These are phyloP conservation scores for Beta corolliflora DNA, from an alignment of 179 eudicot genomes.

Conservation along the genomic window DNA sequence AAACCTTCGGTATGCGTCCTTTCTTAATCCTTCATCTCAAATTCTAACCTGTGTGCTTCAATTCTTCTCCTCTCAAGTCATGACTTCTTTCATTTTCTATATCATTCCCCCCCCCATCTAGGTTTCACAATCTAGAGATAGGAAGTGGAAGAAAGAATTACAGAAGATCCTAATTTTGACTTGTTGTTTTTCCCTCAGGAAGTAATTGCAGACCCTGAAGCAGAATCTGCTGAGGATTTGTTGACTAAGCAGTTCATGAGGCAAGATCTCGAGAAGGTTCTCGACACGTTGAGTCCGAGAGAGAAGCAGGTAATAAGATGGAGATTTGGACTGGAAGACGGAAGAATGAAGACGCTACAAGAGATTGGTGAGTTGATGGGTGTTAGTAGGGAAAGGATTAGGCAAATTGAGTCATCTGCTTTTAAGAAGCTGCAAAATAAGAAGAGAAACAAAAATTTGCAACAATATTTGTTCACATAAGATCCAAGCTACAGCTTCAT, in stretches of 20 bases:
- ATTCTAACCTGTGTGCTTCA: background rate
- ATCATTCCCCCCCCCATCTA: too few species aligned
- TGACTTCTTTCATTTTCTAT: background rate
- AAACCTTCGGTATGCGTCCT: slow-evolving; percentile 69
- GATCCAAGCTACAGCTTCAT: slow-evolving; percentile 4
- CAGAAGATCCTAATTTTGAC: too few species aligned
- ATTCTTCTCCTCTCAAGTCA: background rate
- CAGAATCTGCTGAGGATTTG: slow-evolving; percentile 64
- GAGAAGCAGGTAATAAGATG: slow-evolving; percentile 74
- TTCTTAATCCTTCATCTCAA: background rate
- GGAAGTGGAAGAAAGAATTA: too few species aligned
- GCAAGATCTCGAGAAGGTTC: slow-evolving; percentile 73
- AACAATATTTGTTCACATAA: slow-evolving; percentile 51
- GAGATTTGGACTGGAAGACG: slow-evolving; percentile 91
- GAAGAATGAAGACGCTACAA: slow-evolving; percentile 83
- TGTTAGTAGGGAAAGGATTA: slow-evolving; percentile 89
- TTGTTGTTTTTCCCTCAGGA: slow-evolving; percentile 48
- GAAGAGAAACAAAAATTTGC: slow-evolving; percentile 65
- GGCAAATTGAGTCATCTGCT: slow-evolving; percentile 84
- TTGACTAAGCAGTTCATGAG: slow-evolving; percentile 72
- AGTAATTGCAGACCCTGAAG: slow-evolving; percentile 69
- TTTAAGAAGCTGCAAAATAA: slow-evolving; percentile 77
- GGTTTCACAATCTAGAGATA: too few species aligned
- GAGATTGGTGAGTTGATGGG: slow-evolving; percentile 94
- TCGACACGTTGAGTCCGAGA: slow-evolving; percentile 58